Evolutionary conservation across 352 stramenopile species (phyloP).

Genomic region (Pythium phragmitis): DNA sequence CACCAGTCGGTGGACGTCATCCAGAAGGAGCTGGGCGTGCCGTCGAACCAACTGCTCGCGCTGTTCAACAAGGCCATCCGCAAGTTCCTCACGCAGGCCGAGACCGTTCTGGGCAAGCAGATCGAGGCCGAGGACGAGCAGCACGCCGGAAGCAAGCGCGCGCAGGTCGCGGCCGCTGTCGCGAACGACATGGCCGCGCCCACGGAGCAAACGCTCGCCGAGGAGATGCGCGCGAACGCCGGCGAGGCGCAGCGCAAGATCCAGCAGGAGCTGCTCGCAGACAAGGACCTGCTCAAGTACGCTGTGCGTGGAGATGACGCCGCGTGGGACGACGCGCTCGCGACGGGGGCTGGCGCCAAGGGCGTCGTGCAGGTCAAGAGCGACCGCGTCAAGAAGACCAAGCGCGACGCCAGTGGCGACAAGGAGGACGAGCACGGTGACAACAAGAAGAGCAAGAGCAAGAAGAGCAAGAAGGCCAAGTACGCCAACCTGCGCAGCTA

Average conservation of each 20-base stretch:
- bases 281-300: constrained; percentile 95
- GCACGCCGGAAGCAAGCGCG: constrained; percentile 43
- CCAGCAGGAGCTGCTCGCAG: constrained; percentile 75
- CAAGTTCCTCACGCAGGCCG: constrained; percentile 87
- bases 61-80: constrained; percentile 98
- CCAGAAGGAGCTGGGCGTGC: constrained; percentile 92
- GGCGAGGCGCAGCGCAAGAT: constrained; percentile 80
- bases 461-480: constrained; percentile 61
- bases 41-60: constrained; percentile 95
- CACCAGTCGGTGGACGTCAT: constrained; percentile 94
- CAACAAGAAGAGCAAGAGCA: constrained; percentile 46
- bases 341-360: constrained; percentile 34
- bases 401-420: constrained; percentile 36
- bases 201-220: constrained; percentile 79
- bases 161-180: constrained; percentile 52
- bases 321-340: constrained; percentile 86
- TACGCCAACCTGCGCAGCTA: constrained; percentile 61
- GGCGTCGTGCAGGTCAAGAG: constrained; percentile 84
- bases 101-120: constrained; percentile 79
- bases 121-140: constrained; percentile 75
- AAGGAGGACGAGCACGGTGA: constrained; percentile 40
- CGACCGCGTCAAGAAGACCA: constrained; percentile 56
- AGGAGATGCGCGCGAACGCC: constrained; percentile 76
- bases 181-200: constrained; percentile 76
- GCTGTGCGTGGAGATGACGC: constrained; percentile 92